These are phyloP conservation scores for Quercus glauca DNA, from an alignment of 306 rosid species.

Conservation along the genomic window DNA sequence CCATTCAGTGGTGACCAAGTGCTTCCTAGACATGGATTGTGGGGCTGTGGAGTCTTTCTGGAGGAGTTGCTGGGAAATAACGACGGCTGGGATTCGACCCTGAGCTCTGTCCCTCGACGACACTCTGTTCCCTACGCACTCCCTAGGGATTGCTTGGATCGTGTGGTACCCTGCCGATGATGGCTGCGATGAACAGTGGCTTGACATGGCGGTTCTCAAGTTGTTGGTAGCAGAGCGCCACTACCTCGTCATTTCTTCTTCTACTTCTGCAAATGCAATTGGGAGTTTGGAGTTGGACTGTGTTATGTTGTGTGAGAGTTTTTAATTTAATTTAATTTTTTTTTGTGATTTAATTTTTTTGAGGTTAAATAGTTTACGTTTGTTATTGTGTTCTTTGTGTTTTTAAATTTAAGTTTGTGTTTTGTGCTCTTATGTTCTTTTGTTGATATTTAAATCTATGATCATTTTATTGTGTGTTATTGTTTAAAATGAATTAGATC, in stretches of 20 bases:
- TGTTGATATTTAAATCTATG: too few relatives aligned
- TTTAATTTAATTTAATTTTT: background rate
- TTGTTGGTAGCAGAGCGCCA: constrained; percentile 60
- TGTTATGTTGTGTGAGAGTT: constrained; percentile 3
- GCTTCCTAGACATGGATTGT: constrained; percentile 51
- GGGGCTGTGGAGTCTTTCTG: background rate
- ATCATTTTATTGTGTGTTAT: too few relatives aligned
- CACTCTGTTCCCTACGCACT: constrained; percentile 54
- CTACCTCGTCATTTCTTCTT: constrained; percentile 54
- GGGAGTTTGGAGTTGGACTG: background rate
- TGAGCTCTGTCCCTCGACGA: constrained; percentile 63
- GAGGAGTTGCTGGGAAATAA: constrained; percentile 57
- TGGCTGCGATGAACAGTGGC: background rate
- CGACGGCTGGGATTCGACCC: constrained; percentile 85
- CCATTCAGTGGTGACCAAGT: constrained; percentile 65
- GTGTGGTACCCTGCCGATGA: constrained; percentile 55
- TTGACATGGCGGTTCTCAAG: constrained; percentile 27
- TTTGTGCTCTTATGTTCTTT: too few relatives aligned
- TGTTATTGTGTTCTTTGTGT: too few relatives aligned
- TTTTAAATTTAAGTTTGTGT: too few relatives aligned
- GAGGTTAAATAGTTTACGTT: too few relatives aligned
- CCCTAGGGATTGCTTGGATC: constrained; percentile 86
- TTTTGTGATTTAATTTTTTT: background rate
- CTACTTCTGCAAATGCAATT: background rate
- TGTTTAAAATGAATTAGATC: too few relatives aligned